Evolutionary conservation across 2,329 filamentous ascomycete species (phyloP).

Genomic region (Trichoderma harzianum): DNA sequence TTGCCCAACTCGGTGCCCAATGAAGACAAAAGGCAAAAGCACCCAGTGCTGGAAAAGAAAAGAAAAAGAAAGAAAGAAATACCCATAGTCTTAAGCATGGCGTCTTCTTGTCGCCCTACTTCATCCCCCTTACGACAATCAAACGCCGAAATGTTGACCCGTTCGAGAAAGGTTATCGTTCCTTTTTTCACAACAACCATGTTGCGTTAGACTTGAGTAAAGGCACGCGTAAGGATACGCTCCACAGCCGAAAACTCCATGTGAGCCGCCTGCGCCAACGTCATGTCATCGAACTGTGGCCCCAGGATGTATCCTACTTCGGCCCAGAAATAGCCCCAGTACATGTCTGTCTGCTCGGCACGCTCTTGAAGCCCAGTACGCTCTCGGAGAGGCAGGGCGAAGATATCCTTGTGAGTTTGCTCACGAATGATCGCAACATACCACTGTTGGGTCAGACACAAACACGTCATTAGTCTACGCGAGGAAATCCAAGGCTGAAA

Average conservation of each 20-base stretch:
- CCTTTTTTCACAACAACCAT: background rate
- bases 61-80: background rate
- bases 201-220: conserved; percentile 22
- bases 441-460: conserved; percentile 40
- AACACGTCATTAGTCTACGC: background rate
- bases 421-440: conserved; percentile 56
- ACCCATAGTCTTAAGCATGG: background rate
- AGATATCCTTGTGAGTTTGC: conserved; percentile 43
- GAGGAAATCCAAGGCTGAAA: background rate
- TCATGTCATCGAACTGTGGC: conserved; percentile 44
- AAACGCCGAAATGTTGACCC: background rate
- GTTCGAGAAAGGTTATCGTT: background rate
- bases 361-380: conserved; percentile 28
- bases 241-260: conserved; percentile 51
- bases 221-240: conserved; percentile 43
- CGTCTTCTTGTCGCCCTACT: background rate
- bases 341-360: conserved; percentile 40
- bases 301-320: conserved; percentile 44
- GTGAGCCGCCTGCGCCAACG: conserved; percentile 43
- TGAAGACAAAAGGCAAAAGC: background rate
- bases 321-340: conserved; percentile 53
- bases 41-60: background rate
- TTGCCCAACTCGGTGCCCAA: background rate
- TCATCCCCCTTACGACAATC: background rate
- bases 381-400: conserved; percentile 40